Evolutionary conservation across 495 filamentous ascomycete species (phyloP).

Genomic region (Tuber calosporum): DNA sequence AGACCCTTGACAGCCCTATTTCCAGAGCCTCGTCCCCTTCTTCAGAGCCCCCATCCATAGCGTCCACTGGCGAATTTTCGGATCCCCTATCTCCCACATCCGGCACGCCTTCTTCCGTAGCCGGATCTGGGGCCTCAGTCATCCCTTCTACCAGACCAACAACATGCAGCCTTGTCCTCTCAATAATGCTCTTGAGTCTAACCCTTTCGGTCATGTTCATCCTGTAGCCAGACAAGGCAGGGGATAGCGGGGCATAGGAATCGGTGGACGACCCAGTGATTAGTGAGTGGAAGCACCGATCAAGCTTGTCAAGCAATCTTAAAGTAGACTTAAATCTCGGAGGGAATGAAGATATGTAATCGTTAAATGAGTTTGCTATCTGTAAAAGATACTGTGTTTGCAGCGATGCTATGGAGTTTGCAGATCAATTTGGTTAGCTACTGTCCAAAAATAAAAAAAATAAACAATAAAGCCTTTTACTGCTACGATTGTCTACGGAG

Average conservation of each 20-base stretch:
- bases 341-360: constrained; percentile 39
- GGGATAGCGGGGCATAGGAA: constrained; percentile 5
- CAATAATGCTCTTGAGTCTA: constrained; percentile 33
- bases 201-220: constrained; percentile 41
- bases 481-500: background rate
- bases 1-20: constrained; percentile 38
- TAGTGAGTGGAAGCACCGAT: constrained; percentile 38
- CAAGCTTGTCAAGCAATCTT: constrained; percentile 31
- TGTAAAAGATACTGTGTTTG: constrained; percentile 40
- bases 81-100: constrained; percentile 9
- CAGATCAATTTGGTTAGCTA: constrained; percentile 3
- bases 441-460: background rate
- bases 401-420: constrained; percentile 23
- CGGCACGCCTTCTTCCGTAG: constrained; percentile 2
- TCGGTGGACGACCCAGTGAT: constrained; percentile 25
- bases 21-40: constrained; percentile 23
- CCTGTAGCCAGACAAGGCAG: constrained; percentile 6
- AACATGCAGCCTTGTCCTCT: constrained; percentile 40
- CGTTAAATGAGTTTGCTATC: constrained; percentile 40
- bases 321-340: constrained; percentile 22
- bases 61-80: background rate
- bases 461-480: background rate
- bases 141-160: constrained; percentile 21
- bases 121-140: constrained; percentile 6
- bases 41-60: constrained; percentile 7